These are phyloP conservation scores for Linnemannia elongata DNA, from an alignment of 192 early-diverging fungal species.

Conservation along the genomic window DNA sequence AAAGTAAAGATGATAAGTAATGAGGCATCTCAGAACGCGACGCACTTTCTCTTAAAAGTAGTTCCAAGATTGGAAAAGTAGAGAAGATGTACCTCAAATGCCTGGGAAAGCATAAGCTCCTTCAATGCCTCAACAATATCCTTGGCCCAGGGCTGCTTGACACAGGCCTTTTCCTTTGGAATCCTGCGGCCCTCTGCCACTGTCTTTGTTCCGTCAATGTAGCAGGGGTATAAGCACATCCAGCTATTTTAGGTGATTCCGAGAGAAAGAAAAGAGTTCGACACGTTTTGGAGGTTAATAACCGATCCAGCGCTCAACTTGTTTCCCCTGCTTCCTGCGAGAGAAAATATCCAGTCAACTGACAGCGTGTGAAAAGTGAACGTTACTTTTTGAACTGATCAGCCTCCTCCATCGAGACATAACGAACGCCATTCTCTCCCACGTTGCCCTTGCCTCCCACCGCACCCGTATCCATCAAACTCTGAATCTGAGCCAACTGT, in stretches of 20 bases:
- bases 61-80: not conserved
- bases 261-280: not conserved
- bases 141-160: slow-evolving; percentile 71
- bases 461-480: slow-evolving; percentile 37
- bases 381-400: slow-evolving; percentile 52
- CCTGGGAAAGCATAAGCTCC: slow-evolving; percentile 69
- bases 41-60: too few species aligned
- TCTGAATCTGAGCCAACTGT: slow-evolving; percentile 46
- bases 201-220: slow-evolving; percentile 75
- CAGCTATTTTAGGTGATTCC: slow-evolving; percentile 56
- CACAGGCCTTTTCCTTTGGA: slow-evolving; percentile 59
- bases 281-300: not conserved
- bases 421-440: slow-evolving; percentile 32
- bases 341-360: not conserved
- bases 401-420: slow-evolving; percentile 48
- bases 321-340: not conserved
- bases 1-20: not conserved
- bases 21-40: too few species aligned
- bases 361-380: not conserved
- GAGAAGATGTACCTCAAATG: slow-evolving; percentile 68
- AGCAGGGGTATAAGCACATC: slow-evolving; percentile 81
- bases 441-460: slow-evolving; percentile 34
- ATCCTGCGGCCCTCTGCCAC: slow-evolving; percentile 74
- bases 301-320: not conserved
- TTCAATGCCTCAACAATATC: slow-evolving; percentile 76